These are phyloP conservation scores for Phytomonas sp. DNA, from an alignment of 208 protist genomes.

Conservation along the genomic window DNA sequence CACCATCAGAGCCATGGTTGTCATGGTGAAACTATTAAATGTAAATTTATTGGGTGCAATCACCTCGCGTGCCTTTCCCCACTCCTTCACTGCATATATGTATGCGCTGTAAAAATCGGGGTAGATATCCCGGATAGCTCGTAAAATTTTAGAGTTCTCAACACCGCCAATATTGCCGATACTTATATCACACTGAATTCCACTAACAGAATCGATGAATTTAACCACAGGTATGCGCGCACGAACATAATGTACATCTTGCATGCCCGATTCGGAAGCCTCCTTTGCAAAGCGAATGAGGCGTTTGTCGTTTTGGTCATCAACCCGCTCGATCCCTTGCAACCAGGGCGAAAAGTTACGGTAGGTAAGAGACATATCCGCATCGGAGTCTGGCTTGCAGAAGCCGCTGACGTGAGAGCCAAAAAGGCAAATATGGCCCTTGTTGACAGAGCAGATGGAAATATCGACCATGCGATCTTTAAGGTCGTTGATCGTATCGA, in stretches of 20 bases:
- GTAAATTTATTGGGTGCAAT: slow-evolving; percentile 70
- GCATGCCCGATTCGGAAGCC: slow-evolving; percentile 69
- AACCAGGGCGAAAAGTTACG: slow-evolving; percentile 85
- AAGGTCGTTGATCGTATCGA: slow-evolving; percentile 44
- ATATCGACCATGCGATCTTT: slow-evolving; percentile 55
- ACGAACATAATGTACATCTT: slow-evolving; percentile 63
- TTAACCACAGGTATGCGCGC: slow-evolving; percentile 82
- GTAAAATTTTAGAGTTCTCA: slow-evolving; percentile 79
- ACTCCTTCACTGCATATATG: slow-evolving; percentile 82
- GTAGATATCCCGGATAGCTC: slow-evolving; percentile 48
- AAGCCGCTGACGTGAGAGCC: slow-evolving; percentile 83
- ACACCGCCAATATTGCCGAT: slow-evolving; percentile 87
- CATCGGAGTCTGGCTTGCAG: slow-evolving; percentile 65
- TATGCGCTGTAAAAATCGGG: slow-evolving; percentile 84
- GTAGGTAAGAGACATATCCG: slow-evolving; percentile 80
- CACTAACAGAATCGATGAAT: slow-evolving; percentile 64
- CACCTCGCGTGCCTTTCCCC: slow-evolving; percentile 76
- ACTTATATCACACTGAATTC: slow-evolving; percentile 75
- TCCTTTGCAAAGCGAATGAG: slow-evolving; percentile 70
- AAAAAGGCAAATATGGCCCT: slow-evolving; percentile 72
- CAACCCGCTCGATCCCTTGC: slow-evolving; percentile 41
- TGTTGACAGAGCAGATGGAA: slow-evolving; percentile 71
- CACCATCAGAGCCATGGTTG: slow-evolving; percentile 86
- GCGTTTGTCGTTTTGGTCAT: slow-evolving; percentile 61
- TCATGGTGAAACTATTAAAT: slow-evolving; percentile 89